phyloP scores from a whole-genome alignment of 2,329 filamentous ascomycete genomes.

The Pseudocercospora vitis region DNA sequence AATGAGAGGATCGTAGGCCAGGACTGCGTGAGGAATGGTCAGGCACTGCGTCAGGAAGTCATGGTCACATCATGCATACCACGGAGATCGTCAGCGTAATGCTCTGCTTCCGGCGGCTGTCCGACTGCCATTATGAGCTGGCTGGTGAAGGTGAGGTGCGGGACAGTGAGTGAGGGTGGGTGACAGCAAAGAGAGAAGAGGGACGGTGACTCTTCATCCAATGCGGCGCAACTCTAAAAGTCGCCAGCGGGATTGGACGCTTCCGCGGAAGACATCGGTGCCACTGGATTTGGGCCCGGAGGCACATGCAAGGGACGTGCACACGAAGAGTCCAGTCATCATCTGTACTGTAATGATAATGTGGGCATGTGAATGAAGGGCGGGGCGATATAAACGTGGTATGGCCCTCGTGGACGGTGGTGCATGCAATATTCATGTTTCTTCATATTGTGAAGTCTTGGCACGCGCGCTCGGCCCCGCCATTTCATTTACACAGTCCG shows the following conservation, averaged over 20 bases:
- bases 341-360: not conserved
- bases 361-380: too few relatives aligned
- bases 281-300: not conserved
- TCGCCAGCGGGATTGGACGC: not conserved
- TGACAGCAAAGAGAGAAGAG: not conserved
- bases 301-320: slow-evolving; percentile 4
- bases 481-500: not conserved
- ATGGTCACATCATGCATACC: slow-evolving; percentile 44
- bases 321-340: too few relatives aligned
- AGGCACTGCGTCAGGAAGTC: slow-evolving; percentile 20
- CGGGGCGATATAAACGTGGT: too few relatives aligned
- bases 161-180: not conserved
- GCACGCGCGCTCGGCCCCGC: not conserved
- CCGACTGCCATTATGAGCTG: slow-evolving; percentile 21
- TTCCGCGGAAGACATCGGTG: not conserved
- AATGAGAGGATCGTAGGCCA: slow-evolving; percentile 92
- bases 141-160: not conserved
- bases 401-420: too few relatives aligned
- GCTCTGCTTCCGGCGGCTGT: slow-evolving; percentile 3
- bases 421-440: too few relatives aligned
- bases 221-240: not conserved
- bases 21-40: slow-evolving; percentile 67
- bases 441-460: not conserved
- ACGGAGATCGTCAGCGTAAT: slow-evolving; percentile 54
- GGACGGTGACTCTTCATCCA: slow-evolving; percentile 3